Conservation (phyloP, 176 grass and related monocot genomes). For the Elymus sibiricus region DNA sequence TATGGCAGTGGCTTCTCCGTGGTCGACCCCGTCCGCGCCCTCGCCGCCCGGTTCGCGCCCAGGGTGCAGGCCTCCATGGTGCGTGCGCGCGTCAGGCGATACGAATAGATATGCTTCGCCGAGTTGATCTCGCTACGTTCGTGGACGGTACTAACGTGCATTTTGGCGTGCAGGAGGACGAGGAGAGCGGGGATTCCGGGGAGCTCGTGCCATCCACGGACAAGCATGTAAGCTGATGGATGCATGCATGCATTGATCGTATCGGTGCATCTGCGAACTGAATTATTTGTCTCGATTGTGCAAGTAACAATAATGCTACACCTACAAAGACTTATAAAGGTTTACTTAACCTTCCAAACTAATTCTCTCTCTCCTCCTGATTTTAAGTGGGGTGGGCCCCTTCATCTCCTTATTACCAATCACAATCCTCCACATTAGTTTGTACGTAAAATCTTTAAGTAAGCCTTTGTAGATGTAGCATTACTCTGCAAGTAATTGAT, state of each 20-base stretch:
- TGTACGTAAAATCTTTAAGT: too few relatives aligned
- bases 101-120: not conserved
- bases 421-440: too few relatives aligned
- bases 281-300: not conserved
- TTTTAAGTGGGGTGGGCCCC: too few relatives aligned
- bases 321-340: too few relatives aligned
- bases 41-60: conserved; percentile 40
- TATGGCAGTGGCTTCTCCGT: conserved; percentile 51
- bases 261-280: not conserved
- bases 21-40: conserved; percentile 55
- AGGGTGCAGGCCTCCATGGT: not conserved
- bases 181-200: conserved; percentile 40
- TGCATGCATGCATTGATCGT: not conserved
- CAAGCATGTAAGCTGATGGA: conserved; percentile 42
- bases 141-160: not conserved
- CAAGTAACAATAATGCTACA: too few relatives aligned
- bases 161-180: conserved; percentile 18
- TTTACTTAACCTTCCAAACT: too few relatives aligned
- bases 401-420: too few relatives aligned
- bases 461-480: too few relatives aligned
- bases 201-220: conserved; percentile 53
- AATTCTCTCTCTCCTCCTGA: too few relatives aligned
- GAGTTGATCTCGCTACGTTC: not conserved
- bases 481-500: too few relatives aligned
- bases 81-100: not conserved